Evolutionary conservation across 2,329 filamentous ascomycete genomes (phyloP).

Genomic region (Sphaerulina vaccinii): DNA sequence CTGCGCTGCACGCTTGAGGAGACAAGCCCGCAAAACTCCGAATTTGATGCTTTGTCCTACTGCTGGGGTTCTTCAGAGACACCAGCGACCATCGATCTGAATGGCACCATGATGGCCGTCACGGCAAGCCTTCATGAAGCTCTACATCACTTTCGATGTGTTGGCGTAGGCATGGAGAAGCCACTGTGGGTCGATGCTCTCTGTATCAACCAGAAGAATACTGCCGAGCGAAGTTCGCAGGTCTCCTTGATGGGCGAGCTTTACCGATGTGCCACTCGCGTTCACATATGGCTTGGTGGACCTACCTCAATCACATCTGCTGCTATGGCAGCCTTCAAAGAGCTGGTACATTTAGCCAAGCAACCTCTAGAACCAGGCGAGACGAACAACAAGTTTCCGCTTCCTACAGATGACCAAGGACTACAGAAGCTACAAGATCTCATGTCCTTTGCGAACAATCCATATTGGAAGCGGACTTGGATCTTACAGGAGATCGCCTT

Average conservation of each 20-base stretch:
- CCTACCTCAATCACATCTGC: not conserved
- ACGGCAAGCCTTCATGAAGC: not conserved
- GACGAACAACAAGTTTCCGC: too few relatives aligned
- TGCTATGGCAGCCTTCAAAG: not conserved
- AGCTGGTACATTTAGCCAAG: not conserved
- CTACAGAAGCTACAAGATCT: not conserved
- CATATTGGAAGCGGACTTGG: constrained; percentile 6
- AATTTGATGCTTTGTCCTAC: constrained; percentile 8
- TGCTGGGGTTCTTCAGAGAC: constrained; percentile 1
- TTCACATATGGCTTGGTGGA: constrained; percentile 9
- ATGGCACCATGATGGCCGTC: not conserved
- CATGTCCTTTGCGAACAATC: not conserved
- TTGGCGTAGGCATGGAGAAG: too few relatives aligned
- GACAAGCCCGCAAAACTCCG: not conserved
- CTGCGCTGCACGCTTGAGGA: not conserved
- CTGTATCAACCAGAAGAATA: constrained; percentile 10
- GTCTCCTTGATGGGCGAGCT: constrained; percentile 5
- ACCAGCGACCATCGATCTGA: not conserved
- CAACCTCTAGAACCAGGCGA: too few relatives aligned
- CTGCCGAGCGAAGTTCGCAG: constrained; percentile 3
- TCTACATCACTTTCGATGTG: not conserved
- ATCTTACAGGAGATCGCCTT: constrained; percentile 9
- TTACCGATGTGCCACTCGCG: not conserved
- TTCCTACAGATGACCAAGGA: not conserved
- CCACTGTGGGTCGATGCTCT: constrained; percentile 9